phyloP scores from a whole-genome alignment of 2,329 filamentous ascomycete species.

The Didymellaceae sp. region DNA sequence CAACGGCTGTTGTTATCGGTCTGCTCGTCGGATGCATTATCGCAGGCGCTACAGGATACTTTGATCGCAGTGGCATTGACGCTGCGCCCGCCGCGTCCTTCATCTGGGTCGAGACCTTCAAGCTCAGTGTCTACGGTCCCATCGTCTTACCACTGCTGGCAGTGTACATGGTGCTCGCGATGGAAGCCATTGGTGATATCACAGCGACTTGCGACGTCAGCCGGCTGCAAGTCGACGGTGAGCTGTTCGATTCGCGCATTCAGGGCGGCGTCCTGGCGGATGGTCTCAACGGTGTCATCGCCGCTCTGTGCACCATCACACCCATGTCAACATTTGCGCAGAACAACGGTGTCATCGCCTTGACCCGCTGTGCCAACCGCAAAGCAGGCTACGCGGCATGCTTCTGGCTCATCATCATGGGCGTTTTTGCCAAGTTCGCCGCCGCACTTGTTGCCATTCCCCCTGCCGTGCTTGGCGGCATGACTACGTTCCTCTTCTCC shows the following conservation, averaged over 20 bases:
- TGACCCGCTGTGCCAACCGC: constrained; percentile 81
- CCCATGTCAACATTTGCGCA: constrained; percentile 83
- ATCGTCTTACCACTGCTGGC: constrained; percentile 73
- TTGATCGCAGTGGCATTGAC: constrained; percentile 74
- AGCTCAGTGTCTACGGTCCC: constrained; percentile 72
- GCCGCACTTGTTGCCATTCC: constrained; percentile 81
- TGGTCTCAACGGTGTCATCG: constrained; percentile 75
- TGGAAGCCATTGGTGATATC: constrained; percentile 81
- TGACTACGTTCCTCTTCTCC: constrained; percentile 78
- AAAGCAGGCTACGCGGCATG: constrained; percentile 80
- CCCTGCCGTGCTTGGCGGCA: constrained; percentile 55
- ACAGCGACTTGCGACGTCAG: constrained; percentile 84
- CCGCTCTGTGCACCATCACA: constrained; percentile 78
- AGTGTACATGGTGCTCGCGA: constrained; percentile 71
- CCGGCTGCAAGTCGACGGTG: constrained; percentile 74
- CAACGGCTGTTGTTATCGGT: constrained; percentile 75
- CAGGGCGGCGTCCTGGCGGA: constrained; percentile 82
- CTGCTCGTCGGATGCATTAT: constrained; percentile 79
- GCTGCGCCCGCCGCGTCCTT: constrained; percentile 74
- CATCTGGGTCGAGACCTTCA: constrained; percentile 81
- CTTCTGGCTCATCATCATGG: constrained; percentile 80
- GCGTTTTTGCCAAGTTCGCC: constrained; percentile 82
- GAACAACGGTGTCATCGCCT: constrained; percentile 83
- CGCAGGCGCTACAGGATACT: constrained; percentile 78
- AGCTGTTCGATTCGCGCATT: constrained; percentile 75